Base-by-base conservation (phyloP, 371 early-diverging fungal genomes). In the Circinella umbellata region DNA sequence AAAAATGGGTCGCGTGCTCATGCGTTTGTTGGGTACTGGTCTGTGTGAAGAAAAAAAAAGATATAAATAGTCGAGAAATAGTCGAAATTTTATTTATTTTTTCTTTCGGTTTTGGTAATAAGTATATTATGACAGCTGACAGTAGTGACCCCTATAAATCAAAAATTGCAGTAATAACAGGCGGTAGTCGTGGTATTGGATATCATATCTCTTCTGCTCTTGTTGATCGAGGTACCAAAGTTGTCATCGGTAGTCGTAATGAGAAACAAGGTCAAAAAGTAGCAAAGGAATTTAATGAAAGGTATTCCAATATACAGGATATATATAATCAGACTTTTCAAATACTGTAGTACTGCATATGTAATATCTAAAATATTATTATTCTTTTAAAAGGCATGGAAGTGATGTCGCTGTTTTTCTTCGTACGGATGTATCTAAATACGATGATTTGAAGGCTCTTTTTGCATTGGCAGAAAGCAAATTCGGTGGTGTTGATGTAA, bases 121-220 rank as follows among this genome's bases (percentile, higher is more conserved):
- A 27, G 27, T 27, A 27, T 27, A 27, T 27, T 1, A 27, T 27
- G 27, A 27, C 27, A 27, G 27, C 27, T 27, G 27, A 27, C 2
- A 27, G 2, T 27, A 54, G 27, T 27, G 27, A 54, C 17, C 54
- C 57, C 27, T 34, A 27, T 34, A n/a, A 20, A 27, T 53, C 49
- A 61, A 90, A 89, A 69, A 87, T 91, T 1, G 90, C 86, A 0
- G 79, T 92, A 57, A 83, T 92, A 60, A 92, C 93, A 0, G 91
- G 91, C 20, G 89, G 73, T 3, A 71, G 87, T 14, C 80, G 80
- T 2, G 90, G 90, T 9, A 88, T 90, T 63, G 92, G 92, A 62
- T 82, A 77, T 67, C 81, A 84, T 4, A 76, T 89, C 13, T 80
- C 85, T 35, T 66, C 73, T 61, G 67, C 81, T 8, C 79, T 90